Percentiles rank a stretch among this genome's conserved stretches.
Conservation (phyloP, 2,329 filamentous ascomycete genomes). For the Colletotrichum higginsianum region DNA sequence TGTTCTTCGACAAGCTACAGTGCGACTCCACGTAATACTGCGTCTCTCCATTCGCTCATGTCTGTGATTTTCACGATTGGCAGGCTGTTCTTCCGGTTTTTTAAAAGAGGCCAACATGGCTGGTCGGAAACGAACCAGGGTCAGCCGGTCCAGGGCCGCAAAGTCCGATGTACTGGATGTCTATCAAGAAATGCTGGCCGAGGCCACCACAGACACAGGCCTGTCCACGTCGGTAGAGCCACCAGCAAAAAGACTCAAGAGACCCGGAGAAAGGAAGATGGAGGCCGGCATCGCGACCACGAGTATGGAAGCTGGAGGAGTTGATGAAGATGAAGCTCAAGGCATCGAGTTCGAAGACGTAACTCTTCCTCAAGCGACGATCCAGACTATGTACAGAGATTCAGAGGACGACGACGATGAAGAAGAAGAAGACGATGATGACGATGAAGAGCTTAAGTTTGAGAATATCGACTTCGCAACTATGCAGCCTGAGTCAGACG, state of each 20-base stretch:
- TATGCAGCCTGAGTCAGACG: conserved; percentile 45
- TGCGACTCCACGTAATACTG: too few species aligned
- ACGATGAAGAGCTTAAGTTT: conserved; percentile 61
- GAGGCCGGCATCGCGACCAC: conserved; percentile 23
- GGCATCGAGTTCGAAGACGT: conserved; percentile 67
- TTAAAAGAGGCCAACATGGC: conserved; percentile 41
- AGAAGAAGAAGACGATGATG: conserved; percentile 54
- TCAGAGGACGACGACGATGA: conserved; percentile 61
- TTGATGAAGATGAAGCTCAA: conserved; percentile 55
- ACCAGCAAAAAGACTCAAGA: conserved; percentile 59
- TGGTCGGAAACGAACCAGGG: conserved; percentile 46
- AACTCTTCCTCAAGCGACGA: conserved; percentile 59
- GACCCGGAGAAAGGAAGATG: conserved; percentile 46
- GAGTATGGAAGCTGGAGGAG: conserved; percentile 37
- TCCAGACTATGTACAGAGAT: conserved; percentile 67
- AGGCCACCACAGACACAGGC: conserved; percentile 56
- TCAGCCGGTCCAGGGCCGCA: conserved; percentile 45
- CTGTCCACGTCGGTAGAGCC: conserved; percentile 52
- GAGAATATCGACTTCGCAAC: conserved; percentile 64
- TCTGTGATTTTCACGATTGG: too few species aligned
- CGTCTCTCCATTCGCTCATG: neutral
- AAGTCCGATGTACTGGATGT: conserved; percentile 53
- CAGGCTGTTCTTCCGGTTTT: neutral
- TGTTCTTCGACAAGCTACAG: neutral
- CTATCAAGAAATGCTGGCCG: conserved; percentile 65